A percentile compares a stretch with the other conserved stretches of the same genome.
Conservation (phyloP, 768 basidiomycete species). For the Butyriboletus loyo region DNA sequence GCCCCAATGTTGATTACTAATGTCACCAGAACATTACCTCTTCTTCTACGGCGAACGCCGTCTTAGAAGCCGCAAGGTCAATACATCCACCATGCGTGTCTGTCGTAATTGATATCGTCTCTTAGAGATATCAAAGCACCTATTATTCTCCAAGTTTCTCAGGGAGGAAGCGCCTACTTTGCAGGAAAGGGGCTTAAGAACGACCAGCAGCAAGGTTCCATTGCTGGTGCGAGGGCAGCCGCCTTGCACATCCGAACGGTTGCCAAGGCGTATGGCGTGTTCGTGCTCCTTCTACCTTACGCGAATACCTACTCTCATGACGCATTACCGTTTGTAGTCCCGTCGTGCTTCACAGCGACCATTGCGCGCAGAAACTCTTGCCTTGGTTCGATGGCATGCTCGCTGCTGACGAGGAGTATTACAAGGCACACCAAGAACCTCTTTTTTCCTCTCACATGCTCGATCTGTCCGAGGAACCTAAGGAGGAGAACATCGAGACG, state of each 20-base stretch:
- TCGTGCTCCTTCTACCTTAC: slow-evolving; percentile 33
- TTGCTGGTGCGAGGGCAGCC: slow-evolving; percentile 87
- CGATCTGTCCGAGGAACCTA: slow-evolving; percentile 89
- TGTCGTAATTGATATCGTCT: slow-evolving; percentile 9
- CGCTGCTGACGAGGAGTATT: slow-evolving; percentile 91
- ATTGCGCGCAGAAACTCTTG: slow-evolving; percentile 96
- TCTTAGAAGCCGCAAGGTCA: slow-evolving; percentile 92
- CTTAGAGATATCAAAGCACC: slow-evolving; percentile 90
- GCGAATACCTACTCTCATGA: slow-evolving; percentile 1
- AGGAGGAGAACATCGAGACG: slow-evolving; percentile 90
- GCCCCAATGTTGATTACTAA: neutral
- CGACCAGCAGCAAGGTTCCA: slow-evolving; percentile 93
- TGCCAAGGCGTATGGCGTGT: slow-evolving; percentile 91
- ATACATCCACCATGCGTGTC: slow-evolving; percentile 1
- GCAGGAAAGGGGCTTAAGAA: slow-evolving; percentile 96
- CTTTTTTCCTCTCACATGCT: slow-evolving; percentile 99
- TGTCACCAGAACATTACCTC: slow-evolving; percentile 85
- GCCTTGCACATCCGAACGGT: slow-evolving; percentile 89
- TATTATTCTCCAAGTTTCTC: slow-evolving; percentile 96
- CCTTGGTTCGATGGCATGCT: slow-evolving; percentile 99
- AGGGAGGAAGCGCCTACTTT: slow-evolving; percentile 94
- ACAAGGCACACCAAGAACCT: slow-evolving; percentile 80
- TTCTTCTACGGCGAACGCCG: slow-evolving; percentile 91
- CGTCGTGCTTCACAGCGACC: slow-evolving; percentile 96
- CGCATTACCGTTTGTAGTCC: slow-evolving; percentile 50